Conservation (phyloP, 2,329 filamentous ascomycete species). For the Albifimbria verrucaria region DNA sequence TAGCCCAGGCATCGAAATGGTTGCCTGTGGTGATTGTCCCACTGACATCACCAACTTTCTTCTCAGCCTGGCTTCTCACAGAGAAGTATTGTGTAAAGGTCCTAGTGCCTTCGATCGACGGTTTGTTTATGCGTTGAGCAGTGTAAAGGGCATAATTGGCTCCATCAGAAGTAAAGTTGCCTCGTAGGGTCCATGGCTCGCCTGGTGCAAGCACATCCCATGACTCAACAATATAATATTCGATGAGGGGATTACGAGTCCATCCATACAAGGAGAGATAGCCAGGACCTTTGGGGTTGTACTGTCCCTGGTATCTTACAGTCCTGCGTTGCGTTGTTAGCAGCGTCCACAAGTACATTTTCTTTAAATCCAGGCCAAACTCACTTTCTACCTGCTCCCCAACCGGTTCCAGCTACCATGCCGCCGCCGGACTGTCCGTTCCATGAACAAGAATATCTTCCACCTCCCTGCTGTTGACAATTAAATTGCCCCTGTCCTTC, state of each 20-base stretch:
- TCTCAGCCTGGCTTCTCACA: not conserved
- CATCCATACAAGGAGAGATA: slow-evolving; percentile 1
- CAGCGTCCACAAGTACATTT: not conserved
- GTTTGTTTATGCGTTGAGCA: not conserved
- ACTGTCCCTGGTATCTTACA: slow-evolving; percentile 1
- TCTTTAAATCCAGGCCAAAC: not conserved
- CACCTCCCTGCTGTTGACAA: not conserved
- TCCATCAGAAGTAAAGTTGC: not conserved
- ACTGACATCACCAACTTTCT: slow-evolving; percentile 1
- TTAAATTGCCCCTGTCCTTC: slow-evolving; percentile 1
- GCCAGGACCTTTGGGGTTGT: not conserved
- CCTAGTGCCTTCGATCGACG: slow-evolving; percentile 1
- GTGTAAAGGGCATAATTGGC: slow-evolving; percentile 1
- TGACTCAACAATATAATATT: slow-evolving; percentile 1
- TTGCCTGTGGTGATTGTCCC: slow-evolving; percentile 1
- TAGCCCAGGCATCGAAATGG: slow-evolving; percentile 1
- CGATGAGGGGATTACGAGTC: not conserved
- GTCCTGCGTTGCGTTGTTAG: not conserved
- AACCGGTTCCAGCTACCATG: slow-evolving; percentile 1
- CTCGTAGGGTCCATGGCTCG: slow-evolving; percentile 1
- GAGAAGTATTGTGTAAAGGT: slow-evolving; percentile 1
- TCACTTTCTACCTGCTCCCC: slow-evolving; percentile 1
- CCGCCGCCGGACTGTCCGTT: slow-evolving; percentile 1
- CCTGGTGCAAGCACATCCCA: slow-evolving; percentile 2
- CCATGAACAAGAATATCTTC: slow-evolving; percentile 1